Base-by-base conservation (phyloP, 2,329 filamentous ascomycete genomes). In the Colletotrichum phormii region DNA sequence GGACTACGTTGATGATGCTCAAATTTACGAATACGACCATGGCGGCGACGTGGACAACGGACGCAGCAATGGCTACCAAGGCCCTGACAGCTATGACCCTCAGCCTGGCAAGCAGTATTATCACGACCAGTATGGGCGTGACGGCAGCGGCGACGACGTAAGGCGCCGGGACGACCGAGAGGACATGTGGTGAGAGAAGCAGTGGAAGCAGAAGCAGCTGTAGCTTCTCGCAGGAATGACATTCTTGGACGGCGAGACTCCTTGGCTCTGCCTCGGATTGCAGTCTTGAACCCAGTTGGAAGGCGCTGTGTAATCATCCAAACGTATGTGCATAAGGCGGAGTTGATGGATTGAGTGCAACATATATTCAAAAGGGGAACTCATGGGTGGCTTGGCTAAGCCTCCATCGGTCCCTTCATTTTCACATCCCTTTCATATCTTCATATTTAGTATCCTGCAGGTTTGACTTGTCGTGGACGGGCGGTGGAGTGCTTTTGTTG, bases 1-100 rank as follows among this genome's bases (percentile, higher is more conserved):
- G 31, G 86, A 88, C 73, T 88, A 88, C 74, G 84, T 87, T 67
- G 86, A 88, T 74, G 85, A 87, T 73, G 85, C 85, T 72, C 86
- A 88, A 73, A 87, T 87, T 51, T 88, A 88, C 75, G 86, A 88
- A 77, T 87, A 88, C 74, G 86, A 87, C 68, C 86, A 87, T 70
- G 82, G 82, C 71, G 83, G 81, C 57, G 84, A 86, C 57, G 77
- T 81, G 54, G 74, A 75, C 8, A 77, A 80, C 57, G 78, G 58
- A 55, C 62, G 79, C 51, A 78, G 76, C 67, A 85, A 82, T 70
- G 82, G 80, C 72, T 83, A 84, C 73, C 81, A 85, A 42, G 80
- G 78, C 62, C 77, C 79, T 51, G 83, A 84, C 60, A 79, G 77
- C 66, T 84, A 85, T 64, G 79, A 80, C 24, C 53, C 62, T 57